Base-by-base conservation (phyloP, 208 protist genomes). In the Leishmania guyanensis region DNA sequence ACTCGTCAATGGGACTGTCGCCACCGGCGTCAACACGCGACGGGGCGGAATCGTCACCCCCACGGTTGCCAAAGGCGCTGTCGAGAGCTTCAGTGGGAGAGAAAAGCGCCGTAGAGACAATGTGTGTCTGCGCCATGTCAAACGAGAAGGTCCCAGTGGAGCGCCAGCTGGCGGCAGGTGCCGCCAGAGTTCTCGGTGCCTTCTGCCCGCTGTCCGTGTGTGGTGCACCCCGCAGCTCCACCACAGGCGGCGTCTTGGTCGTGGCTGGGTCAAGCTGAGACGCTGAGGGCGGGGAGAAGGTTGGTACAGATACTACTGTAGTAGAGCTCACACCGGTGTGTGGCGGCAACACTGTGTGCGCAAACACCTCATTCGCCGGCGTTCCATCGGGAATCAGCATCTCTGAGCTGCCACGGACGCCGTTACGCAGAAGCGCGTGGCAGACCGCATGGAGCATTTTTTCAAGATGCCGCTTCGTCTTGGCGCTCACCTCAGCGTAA, bases 401-500 rank as follows among this genome's bases (percentile, higher is more conserved):
- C 1, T 14, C 65, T 8, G 10, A 5, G 26, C 66, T 54, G 17
- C 48, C 62, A 39, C 65, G 65, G 53, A 46, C 65, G 26, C 70
- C 81, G 20, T 84, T 82, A 48, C 78, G 79, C 48, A 93, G 79
- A 43, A 91, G 83, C 6, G 81, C 68, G 5, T 79, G 39, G 74
- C 84, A 89, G 17, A 93, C 60, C 29, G 79, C 58, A 2, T 56
- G 43, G n/a, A 93, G 79, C 53, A 91, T 72, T 2, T 76, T 73
- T n/a, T 54, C 8, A 60, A 93, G 70, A 26, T 86, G 76, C 50
- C 64, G 65, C 54, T 84, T 82, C 5, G 65, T 85, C 48, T 79
- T 77, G 12, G 90, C 86, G 54, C 90, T 93, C 50, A 90, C 88
- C 80, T 93, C 90, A n/a, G 81, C 82, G 74, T 93, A 93, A 71